Evolutionary conservation across 169 alveolate genomes (phyloP).

Genomic region (Plasmodium gaboni): DNA sequence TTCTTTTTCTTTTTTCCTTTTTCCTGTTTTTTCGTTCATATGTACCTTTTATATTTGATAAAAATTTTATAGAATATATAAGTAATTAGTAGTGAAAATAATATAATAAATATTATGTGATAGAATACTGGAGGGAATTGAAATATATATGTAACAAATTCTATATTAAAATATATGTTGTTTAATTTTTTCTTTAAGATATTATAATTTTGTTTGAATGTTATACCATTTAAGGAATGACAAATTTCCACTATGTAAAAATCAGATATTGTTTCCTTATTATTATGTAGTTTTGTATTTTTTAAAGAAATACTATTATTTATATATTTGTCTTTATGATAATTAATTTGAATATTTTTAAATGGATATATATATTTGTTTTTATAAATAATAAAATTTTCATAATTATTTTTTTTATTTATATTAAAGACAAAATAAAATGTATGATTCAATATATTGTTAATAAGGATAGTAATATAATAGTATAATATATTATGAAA

Average conservation of each 20-base stretch:
- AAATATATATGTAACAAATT: constrained; percentile 60
- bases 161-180: constrained; percentile 58
- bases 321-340: too few species aligned
- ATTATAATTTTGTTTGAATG: constrained; percentile 50
- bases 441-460: constrained; percentile 55
- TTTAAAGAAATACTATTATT: background rate
- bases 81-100: constrained; percentile 28
- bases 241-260: constrained; percentile 65
- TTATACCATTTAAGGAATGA: constrained; percentile 62
- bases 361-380: constrained; percentile 64
- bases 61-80: constrained; percentile 57
- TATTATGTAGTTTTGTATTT: background rate
- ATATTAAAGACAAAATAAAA: constrained; percentile 35
- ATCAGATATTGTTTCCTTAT: constrained; percentile 8
- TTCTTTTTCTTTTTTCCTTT: background rate
- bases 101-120: constrained; percentile 35
- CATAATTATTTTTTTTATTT: background rate
- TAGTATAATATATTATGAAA: constrained; percentile 16
- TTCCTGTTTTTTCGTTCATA: constrained; percentile 10
- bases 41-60: constrained; percentile 46
- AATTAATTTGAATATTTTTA: background rate
- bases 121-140: constrained; percentile 69
- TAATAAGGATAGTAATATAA: constrained; percentile 35
- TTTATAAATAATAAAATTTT: constrained; percentile 51
- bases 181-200: constrained; percentile 29